phyloP scores from a whole-genome alignment of 805 yeast species.

The Wickerhamiella slavikovae region DNA sequence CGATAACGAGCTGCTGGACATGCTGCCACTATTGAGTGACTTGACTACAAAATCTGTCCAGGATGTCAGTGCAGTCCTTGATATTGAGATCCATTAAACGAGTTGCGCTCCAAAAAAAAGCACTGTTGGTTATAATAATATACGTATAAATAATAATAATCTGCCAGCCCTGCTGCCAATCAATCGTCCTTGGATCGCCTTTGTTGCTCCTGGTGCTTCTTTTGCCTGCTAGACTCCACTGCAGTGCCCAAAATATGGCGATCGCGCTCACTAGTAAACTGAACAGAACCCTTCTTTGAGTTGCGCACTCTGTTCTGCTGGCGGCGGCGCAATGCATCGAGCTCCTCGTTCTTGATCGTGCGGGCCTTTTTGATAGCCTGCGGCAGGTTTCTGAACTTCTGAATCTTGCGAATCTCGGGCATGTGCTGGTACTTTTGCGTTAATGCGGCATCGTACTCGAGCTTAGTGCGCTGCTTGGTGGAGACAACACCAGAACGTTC shows the following conservation, averaged over 20 bases:
- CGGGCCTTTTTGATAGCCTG: slow-evolving; percentile 68
- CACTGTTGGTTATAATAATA: neutral
- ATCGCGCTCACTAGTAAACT: slow-evolving; percentile 44
- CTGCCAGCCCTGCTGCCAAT: slow-evolving; percentile 2
- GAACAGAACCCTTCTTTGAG: slow-evolving; percentile 28
- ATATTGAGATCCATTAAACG: slow-evolving; percentile 24
- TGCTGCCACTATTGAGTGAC: slow-evolving; percentile 79
- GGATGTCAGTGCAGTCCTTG: slow-evolving; percentile 72
- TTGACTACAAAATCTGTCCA: slow-evolving; percentile 50
- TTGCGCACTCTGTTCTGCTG: slow-evolving; percentile 70
- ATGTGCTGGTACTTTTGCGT: slow-evolving; percentile 83
- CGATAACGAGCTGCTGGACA: slow-evolving; percentile 83
- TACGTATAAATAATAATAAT: neutral
- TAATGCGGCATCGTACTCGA: slow-evolving; percentile 80
- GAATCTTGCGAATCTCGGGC: slow-evolving; percentile 87
- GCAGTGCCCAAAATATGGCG: slow-evolving; percentile 77
- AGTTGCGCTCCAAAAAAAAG: neutral
- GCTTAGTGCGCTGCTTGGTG: slow-evolving; percentile 54
- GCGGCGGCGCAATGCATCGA: slow-evolving; percentile 52
- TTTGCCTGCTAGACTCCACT: slow-evolving; percentile 16
- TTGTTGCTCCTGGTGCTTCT: neutral
- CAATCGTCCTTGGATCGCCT: no score
- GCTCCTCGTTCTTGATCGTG: slow-evolving; percentile 63
- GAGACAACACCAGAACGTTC: slow-evolving; percentile 70
- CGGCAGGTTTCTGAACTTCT: slow-evolving; percentile 87